A percentile compares a stretch with the other conserved stretches of the same genome.
These are phyloP conservation scores for Rhynchosporium secalis DNA, from an alignment of 2,329 filamentous ascomycete species.

Conservation along the genomic window DNA sequence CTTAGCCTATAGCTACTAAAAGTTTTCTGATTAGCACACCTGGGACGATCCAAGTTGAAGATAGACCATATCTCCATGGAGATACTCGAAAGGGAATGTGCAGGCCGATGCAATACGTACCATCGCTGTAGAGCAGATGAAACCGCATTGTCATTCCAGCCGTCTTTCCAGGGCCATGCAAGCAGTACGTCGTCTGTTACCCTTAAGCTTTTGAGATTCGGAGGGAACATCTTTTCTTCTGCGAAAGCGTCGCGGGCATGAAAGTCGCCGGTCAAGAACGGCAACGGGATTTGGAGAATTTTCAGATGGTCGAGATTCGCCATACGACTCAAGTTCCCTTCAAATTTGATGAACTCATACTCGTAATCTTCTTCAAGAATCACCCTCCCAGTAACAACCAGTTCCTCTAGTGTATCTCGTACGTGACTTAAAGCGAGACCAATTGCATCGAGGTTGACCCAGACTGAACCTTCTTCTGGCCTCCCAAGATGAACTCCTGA, in stretches of 20 bases:
- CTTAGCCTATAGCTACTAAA: neutral
- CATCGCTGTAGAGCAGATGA: neutral
- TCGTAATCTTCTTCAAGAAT: neutral
- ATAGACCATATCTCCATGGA: neutral
- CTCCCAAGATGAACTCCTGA: neutral
- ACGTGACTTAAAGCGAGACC: neutral
- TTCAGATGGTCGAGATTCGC: neutral
- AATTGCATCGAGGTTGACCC: neutral
- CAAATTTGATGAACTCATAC: neutral
- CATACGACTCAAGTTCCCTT: neutral
- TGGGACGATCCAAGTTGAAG: neutral
- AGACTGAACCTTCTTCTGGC: neutral
- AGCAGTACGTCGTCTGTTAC: too few species aligned
- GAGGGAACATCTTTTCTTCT: neutral
- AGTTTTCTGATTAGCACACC: neutral
- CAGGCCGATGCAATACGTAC: too few species aligned
- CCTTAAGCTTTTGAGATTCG: neutral
- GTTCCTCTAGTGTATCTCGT: neutral
- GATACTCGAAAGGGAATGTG: too few species aligned
- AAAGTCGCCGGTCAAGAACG: constrained; percentile 3
- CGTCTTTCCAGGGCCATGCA: neutral
- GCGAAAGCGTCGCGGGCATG: neutral
- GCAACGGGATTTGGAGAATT: constrained; percentile 1
- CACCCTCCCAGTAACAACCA: neutral
- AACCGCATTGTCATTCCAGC: neutral